These are phyloP conservation scores for Apostasia shenzhenica DNA, from an alignment of 106 monocot species.

Conservation along the genomic window DNA sequence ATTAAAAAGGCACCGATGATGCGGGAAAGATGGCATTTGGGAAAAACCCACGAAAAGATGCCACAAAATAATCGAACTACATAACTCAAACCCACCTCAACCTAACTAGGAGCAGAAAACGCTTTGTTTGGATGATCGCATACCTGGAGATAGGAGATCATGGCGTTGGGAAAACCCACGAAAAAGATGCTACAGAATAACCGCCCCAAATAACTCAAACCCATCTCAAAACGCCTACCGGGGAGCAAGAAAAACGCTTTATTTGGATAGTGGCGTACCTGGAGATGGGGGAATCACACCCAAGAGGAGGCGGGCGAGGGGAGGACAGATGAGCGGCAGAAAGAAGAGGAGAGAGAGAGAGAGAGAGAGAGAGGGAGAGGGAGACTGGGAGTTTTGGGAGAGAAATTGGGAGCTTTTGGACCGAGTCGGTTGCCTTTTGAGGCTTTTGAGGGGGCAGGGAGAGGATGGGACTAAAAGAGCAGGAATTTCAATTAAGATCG, in stretches of 20 bases:
- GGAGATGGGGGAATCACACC: too few species aligned
- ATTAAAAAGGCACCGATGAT: not conserved
- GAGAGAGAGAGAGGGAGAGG: not conserved
- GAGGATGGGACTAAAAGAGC: not conserved
- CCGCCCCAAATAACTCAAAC: not conserved
- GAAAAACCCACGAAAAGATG: not conserved
- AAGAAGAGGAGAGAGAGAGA: not conserved
- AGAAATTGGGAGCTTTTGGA: not conserved
- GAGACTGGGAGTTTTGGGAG: not conserved
- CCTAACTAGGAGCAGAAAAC: not conserved
- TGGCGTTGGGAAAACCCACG: not conserved
- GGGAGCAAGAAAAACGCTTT: not conserved
- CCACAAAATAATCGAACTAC: not conserved
- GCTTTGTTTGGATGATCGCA: too few species aligned
- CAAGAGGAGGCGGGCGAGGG: too few species aligned
- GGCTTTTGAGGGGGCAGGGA: not conserved
- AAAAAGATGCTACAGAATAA: not conserved
- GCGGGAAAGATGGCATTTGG: not conserved
- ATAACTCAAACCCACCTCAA: not conserved
- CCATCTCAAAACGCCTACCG: not conserved
- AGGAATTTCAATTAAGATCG: too few species aligned
- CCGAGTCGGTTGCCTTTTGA: not conserved
- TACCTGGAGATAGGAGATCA: too few species aligned
- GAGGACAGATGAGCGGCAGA: not conserved
- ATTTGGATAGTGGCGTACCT: too few species aligned